Evolutionary conservation across 768 basidiomycete species (phyloP), one percentile per base, ranked within the genome.

Genomic region (Hirschioporus abietinus): DNA sequence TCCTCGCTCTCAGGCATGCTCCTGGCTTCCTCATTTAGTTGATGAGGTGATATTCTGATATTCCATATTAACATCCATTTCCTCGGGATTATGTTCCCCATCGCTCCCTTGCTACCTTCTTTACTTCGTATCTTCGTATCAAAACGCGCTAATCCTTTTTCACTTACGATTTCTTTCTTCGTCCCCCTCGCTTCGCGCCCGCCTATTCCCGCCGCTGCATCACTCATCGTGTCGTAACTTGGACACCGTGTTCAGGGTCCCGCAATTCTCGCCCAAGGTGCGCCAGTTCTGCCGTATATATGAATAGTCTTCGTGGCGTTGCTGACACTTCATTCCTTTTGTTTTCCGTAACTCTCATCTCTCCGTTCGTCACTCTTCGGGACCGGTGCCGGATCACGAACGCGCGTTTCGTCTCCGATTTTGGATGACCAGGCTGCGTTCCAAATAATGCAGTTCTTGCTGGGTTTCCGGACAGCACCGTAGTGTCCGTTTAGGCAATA

Each of bases 371-470:
- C 12, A 10, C 42, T 52, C 42, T 12, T 52, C 42, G 42, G 42
- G 42, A 52, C 42, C 42, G 42, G 20, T 20, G 3, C 42, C 42
- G 42, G 20, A 52, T 5, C 20, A 52, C 42, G 20, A 52, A 52
- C 12, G 20, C 42, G 42, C 42, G 42, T 15, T 52, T 20, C 12
- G 35, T 10, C 30, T 30, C 4, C 8, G 30, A 20, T 10, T 52
- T 20, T 52, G 15, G 42, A 6, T 15, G 12, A 10, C 27, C 65
- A 88, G 87, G 87, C 90, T 64, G 83, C 87, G 0, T 86, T 88
- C 77, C 88, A 90, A 71, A 85, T 80, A 66, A 88, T 90, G 88
- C 78, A 86, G 69, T 89, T 81, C 70, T 71, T 91, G 69, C 80
- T 91, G 84, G 88, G 89, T 7, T 83, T 86, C 74, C 83, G 88